Percentiles rank a stretch among this genome's conserved stretches.
Evolutionary conservation across 371 early-diverging fungal species (phyloP).

Genomic region (Rhizopus stolonifer): DNA sequence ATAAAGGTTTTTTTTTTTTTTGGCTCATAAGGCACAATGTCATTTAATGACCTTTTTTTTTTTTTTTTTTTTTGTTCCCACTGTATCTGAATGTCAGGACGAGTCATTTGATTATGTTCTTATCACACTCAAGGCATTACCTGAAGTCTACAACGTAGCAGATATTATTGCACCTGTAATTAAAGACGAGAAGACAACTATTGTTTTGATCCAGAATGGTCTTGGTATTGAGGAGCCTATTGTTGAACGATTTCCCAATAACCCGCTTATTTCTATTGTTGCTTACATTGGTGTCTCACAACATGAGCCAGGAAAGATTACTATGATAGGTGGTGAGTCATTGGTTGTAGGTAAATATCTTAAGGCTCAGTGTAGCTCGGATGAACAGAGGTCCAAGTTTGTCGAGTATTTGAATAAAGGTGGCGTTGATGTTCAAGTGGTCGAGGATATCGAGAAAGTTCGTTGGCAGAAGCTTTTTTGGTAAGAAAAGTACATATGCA

Average conservation of each 20-base stretch:
- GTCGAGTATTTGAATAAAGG: slow-evolving; percentile 48
- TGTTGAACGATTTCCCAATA: slow-evolving; percentile 59
- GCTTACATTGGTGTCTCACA: slow-evolving; percentile 78
- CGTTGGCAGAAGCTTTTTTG: slow-evolving; percentile 88
- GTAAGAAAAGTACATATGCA: slow-evolving; percentile 25
- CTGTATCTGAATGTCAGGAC: slow-evolving; percentile 48
- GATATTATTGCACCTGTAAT: slow-evolving; percentile 68
- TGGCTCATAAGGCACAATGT: background rate
- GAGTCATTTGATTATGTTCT: slow-evolving; percentile 69
- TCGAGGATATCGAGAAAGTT: slow-evolving; percentile 64
- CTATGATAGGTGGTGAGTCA: slow-evolving; percentile 37
- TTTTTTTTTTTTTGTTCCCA: slow-evolving; percentile 37
- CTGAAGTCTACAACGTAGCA: slow-evolving; percentile 61
- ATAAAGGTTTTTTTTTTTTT: slow-evolving; percentile 40
- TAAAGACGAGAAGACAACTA: slow-evolving; percentile 49
- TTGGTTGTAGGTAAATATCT: slow-evolving; percentile 36
- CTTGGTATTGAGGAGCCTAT: slow-evolving; percentile 76
- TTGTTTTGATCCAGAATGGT: slow-evolving; percentile 88
- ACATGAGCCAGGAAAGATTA: slow-evolving; percentile 58
- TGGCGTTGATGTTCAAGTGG: slow-evolving; percentile 46
- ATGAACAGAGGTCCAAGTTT: slow-evolving; percentile 29
- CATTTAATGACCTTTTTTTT: slow-evolving; percentile 8
- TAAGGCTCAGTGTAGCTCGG: slow-evolving; percentile 25
- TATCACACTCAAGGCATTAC: slow-evolving; percentile 76
- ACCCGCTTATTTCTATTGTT: slow-evolving; percentile 70